These are phyloP conservation scores for Cryphonectria japonica DNA, from an alignment of 2,329 filamentous ascomycete genomes.

Conservation along the genomic window DNA sequence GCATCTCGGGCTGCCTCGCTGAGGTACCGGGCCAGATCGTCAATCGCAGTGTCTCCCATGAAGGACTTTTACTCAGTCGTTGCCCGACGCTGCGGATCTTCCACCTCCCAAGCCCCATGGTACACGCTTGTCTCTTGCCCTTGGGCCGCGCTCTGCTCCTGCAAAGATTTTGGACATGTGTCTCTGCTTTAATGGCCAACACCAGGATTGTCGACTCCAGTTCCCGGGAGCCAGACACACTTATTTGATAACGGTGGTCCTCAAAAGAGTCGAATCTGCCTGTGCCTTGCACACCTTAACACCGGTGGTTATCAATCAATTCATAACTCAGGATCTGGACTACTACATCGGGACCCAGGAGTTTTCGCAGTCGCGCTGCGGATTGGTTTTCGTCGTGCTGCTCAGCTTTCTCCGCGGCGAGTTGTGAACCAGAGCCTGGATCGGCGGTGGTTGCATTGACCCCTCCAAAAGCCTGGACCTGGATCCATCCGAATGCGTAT, in stretches of 20 bases:
- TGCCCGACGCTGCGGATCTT: neutral
- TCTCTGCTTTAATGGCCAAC: constrained; percentile 1
- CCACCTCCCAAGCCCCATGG: constrained; percentile 5
- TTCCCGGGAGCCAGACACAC: neutral
- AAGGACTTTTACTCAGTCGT: constrained; percentile 10
- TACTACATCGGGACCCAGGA: neutral
- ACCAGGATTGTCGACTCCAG: neutral
- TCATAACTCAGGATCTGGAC: neutral
- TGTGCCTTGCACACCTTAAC: neutral
- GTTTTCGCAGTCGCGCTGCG: neutral
- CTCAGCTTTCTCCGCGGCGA: neutral
- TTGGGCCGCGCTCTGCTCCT: neutral
- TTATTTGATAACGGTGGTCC: neutral
- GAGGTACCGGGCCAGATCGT: constrained; percentile 18
- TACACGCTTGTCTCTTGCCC: constrained; percentile 4
- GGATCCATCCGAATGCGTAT: constrained; percentile 27
- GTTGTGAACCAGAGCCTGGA: neutral
- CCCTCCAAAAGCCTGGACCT: constrained; percentile 3
- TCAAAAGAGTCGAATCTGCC: neutral
- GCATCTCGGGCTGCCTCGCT: constrained; percentile 18
- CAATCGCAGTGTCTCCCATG: constrained; percentile 19
- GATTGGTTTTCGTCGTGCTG: neutral
- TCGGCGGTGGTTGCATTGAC: neutral
- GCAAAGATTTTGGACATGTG: neutral
- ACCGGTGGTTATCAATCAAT: neutral